Conservation (phyloP, 192 early-diverging fungal species). For the Dispira simplex region DNA sequence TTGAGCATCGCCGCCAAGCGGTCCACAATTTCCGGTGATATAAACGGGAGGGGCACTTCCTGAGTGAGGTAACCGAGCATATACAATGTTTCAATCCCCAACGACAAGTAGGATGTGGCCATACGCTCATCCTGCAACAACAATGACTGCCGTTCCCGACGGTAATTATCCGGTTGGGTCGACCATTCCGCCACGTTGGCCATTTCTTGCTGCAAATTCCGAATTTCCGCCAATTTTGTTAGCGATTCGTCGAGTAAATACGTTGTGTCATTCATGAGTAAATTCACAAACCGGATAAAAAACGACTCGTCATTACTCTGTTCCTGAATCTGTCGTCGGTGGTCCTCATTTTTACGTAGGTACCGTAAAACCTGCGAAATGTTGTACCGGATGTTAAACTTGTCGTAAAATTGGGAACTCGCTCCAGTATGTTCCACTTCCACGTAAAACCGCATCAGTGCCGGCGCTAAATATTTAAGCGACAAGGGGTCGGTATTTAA, state of each 20-base stretch:
- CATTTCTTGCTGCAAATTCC: conserved; percentile 66
- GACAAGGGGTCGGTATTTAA: conserved; percentile 65
- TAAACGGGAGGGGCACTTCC: conserved; percentile 67
- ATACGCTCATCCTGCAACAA: conserved; percentile 54
- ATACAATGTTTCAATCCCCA: conserved; percentile 86
- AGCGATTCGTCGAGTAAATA: conserved; percentile 90
- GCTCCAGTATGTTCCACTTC: conserved; percentile 93
- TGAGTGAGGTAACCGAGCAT: conserved; percentile 78
- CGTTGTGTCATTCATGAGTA: conserved; percentile 92
- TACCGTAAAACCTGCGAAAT: conserved; percentile 81
- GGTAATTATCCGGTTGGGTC: conserved; percentile 20
- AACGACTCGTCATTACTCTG: conserved; percentile 18
- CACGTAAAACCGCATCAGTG: conserved; percentile 85
- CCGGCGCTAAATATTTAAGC: conserved; percentile 57
- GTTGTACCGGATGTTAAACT: conserved; percentile 95
- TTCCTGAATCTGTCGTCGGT: conserved; percentile 25
- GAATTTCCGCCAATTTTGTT: conserved; percentile 72
- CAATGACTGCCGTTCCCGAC: conserved; percentile 40
- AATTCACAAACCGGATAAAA: conserved; percentile 76
- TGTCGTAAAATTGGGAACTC: conserved; percentile 93
- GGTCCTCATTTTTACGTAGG: conserved; percentile 58
- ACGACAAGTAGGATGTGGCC: conserved; percentile 67
- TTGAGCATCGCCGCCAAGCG: conserved; percentile 96
- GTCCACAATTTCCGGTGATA: conserved; percentile 78
- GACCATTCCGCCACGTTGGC: conserved; percentile 33